Evolutionary conservation across 148 eudicot species (phyloP), one percentile per base, ranked within the genome.

Genomic region (Chenopodium album): DNA sequence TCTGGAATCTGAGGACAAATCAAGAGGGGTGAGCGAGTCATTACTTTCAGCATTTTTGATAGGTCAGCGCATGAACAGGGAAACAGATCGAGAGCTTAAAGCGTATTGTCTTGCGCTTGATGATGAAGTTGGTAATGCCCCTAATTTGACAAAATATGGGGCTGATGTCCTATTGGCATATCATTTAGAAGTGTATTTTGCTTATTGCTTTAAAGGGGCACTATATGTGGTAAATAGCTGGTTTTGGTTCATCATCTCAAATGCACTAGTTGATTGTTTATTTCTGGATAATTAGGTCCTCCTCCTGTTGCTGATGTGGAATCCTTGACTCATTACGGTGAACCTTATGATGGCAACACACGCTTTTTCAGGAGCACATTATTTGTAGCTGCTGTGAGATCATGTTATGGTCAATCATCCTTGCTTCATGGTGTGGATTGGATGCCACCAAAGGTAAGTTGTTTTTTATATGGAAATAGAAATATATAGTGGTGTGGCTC

Each of bases 71-170:
- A 96, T 96, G 97, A 96, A 96, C 84, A 89, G 97, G 87, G 99
- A 96, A 88, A 94, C 98, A 79, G 94, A 96, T 81, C 95, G 99
- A 65, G 99, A 96, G 88, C 90, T 96, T 60, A 96, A 96, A 89
- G 98, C 99, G 20, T 96, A 94, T 82, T 96, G 99, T 86, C 97
- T 96, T 88, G 99, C 97, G 78, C 94, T 94, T 89, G 98, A 96
- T 85, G 92, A 96, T 90, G 98, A 95, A 87, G 85, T 85, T 81
- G 97, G 99, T 96, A 90, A 78, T 82, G 59, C 76, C 46, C 78
- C 77, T 70, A 2, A 78, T 77, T 75, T 75, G 68, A 77, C 71
- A 56, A 76, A 52, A 62, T 41, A 69, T 84, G 83, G 80, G 80
- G 79, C 29, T 41, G 47, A 64, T 75, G 73, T 67, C 62, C 72